These are phyloP conservation scores for Melocanna baccifera DNA, from an alignment of 176 grass and related monocot species.

Conservation along the genomic window DNA sequence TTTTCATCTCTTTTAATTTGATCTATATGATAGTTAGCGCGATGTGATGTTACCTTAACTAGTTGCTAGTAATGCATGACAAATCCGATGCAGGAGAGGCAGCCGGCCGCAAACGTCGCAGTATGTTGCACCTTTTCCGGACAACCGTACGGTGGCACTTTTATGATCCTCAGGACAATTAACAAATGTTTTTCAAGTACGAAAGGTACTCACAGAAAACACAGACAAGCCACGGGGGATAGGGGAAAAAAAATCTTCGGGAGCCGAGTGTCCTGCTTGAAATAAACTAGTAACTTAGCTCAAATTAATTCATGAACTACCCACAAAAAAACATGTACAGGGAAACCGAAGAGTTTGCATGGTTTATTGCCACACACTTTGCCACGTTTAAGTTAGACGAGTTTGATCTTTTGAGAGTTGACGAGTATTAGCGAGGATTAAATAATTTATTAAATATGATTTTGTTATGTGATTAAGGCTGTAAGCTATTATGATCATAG, in stretches of 20 bases:
- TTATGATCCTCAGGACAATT: conserved; percentile 29
- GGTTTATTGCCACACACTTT: too few relatives aligned
- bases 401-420: too few relatives aligned
- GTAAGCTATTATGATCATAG: too few relatives aligned
- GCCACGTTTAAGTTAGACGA: too few relatives aligned
- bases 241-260: background rate
- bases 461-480: too few relatives aligned
- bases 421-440: too few relatives aligned
- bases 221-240: background rate
- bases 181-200: conserved; percentile 28
- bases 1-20: too few relatives aligned
- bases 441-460: too few relatives aligned
- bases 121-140: conserved; percentile 21
- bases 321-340: background rate
- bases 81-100: conserved; percentile 10
- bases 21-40: too few relatives aligned
- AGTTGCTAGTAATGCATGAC: background rate
- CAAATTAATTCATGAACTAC: background rate
- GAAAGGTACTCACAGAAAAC: conserved; percentile 4
- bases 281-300: background rate
- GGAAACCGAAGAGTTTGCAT: too few relatives aligned
- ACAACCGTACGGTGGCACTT: conserved; percentile 36
- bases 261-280: background rate
- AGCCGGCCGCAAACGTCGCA: conserved; percentile 12
- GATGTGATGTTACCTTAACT: too few relatives aligned